phyloP scores from a whole-genome alignment of 345 rosid genomes.

The Pistacia integerrima region DNA sequence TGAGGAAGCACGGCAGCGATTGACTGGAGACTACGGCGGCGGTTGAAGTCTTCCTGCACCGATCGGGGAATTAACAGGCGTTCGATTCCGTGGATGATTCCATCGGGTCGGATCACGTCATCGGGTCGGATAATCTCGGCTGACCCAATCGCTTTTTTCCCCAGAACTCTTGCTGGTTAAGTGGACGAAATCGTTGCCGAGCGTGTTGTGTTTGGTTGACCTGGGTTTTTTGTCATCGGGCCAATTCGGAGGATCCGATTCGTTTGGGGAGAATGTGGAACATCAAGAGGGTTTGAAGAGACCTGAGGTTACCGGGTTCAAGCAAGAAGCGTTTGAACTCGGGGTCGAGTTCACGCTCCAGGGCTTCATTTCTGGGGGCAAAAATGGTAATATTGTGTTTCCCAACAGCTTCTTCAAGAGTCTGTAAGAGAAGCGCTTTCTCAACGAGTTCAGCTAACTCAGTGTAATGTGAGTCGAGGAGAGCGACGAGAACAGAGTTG shows the following conservation, averaged over 20 bases:
- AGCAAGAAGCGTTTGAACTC: slow-evolving; percentile 89
- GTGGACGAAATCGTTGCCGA: slow-evolving; percentile 49
- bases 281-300: slow-evolving; percentile 71
- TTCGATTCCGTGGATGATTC: slow-evolving; percentile 71
- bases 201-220: slow-evolving; percentile 42
- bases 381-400: slow-evolving; percentile 86
- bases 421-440: slow-evolving; percentile 86
- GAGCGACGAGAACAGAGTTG: slow-evolving; percentile 90
- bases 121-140: slow-evolving; percentile 49
- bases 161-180: slow-evolving; percentile 43
- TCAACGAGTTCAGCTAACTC: slow-evolving; percentile 87
- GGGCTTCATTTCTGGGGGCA: slow-evolving; percentile 84
- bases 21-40: slow-evolving; percentile 55
- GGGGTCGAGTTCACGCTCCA: slow-evolving; percentile 84
- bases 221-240: slow-evolving; percentile 33
- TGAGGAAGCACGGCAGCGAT: slow-evolving; percentile 68
- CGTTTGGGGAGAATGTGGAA: slow-evolving; percentile 77
- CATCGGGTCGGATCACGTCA: slow-evolving; percentile 65
- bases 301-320: slow-evolving; percentile 82
- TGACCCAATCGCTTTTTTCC: slow-evolving; percentile 39
- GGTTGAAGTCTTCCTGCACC: slow-evolving; percentile 68
- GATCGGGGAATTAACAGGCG: slow-evolving; percentile 62
- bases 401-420: slow-evolving; percentile 86
- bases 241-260: slow-evolving; percentile 58
- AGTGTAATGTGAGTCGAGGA: slow-evolving; percentile 93